Base-by-base conservation (phyloP, 371 early-diverging fungal genomes). In the Choanephora cucurbitarum region DNA sequence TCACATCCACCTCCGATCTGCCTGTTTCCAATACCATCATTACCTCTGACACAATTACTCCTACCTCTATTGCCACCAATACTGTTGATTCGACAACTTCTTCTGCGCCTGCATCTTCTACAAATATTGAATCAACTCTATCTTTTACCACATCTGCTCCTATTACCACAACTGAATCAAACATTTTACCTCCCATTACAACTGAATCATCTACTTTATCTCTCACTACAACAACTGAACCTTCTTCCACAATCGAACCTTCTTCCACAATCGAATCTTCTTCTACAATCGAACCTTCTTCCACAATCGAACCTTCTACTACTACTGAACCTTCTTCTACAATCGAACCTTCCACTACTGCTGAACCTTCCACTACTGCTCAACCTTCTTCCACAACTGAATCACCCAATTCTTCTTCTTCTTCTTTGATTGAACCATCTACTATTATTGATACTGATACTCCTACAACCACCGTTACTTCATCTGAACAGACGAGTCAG, bases 101-200 rank as follows among this genome's bases (percentile, higher is more conserved):
- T 15, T 14, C 18, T 37, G 34, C 46, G 17, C 24, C 50, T 18
- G 19, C 28, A 28, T 28, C 28, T 28, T 28, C 28, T 7, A 28
- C 28, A 28, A 28, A 28, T 7, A 7, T 28, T 3, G 28, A 28
- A 28, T 28, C 28, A 28, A 28, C 3, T 7, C 3, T 23, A 3
- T 32, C 50, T 34, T 22, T 43, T 17, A 49, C 44, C 10, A 49
- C 48, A 5, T 42, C 44, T 22, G 40, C 33, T 18, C 44, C 43
- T 31, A 22, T 28, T 28, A 40, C 52, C 24, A 49, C 49, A 10
- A 28, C 52, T 11, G 52, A 28, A 18, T 28, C 28, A 28, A 28
- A 28, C 7, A 28, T 28, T 7, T 7, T 28, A 28, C 28, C 28
- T 28, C 28, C 28, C 28, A 28, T 7, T 28, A 28, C 28, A 28